Base-by-base conservation (phyloP, 1,139 yeast species). In the Protomyces arabidopsidicola region DNA sequence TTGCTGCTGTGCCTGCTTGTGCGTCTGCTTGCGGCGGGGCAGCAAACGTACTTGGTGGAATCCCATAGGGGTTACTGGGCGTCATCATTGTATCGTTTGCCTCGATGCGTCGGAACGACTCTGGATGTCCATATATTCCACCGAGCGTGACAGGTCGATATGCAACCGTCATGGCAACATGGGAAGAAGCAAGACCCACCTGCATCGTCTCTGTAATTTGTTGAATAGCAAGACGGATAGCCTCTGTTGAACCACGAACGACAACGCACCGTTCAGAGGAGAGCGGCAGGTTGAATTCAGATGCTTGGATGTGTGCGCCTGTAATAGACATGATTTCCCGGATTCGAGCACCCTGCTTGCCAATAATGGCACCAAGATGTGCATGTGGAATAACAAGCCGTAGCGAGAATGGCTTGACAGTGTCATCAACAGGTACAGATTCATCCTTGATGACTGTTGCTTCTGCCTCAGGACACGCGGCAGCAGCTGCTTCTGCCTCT, bases 291-390 rank as follows among this genome's bases (percentile, higher is more conserved):
- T 87, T 82, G 58, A 83, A 82, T 61, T 88, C 93, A 22, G 88
- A 89, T 1, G 96, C 95, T 68, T 82, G 83, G 65, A 90, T 79
- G 67, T 83, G 81, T 2, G 96, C 95, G 3, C 95, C 91, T 8
- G 96, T 87, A 65, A 82, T 81, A 65, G 87, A 91, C 75, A 89
- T 96, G 69, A 90, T 88, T 73, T 89, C 95, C 67, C 90, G 79
- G 72, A 90, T 85, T 69, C 84, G 82, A 18, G 82, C 77, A 10
- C 96, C 96, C 65, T 81, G 85, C 70, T 86, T 86, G 14, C 97
- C 97, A 69, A 90, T 90, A 59, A 90, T 81, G 69, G 82, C 86
- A 0, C 96, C 96, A 78, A 89, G 88, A 72, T 87, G 76, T 2
- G 87, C 85, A 73, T 89, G 93, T 1, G 97, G 96, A 45, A 90